Evolutionary conservation across 23 red algal species (phyloP), one percentile per base, ranked within the genome.

Genomic region (Gracilaria gracilis): DNA sequence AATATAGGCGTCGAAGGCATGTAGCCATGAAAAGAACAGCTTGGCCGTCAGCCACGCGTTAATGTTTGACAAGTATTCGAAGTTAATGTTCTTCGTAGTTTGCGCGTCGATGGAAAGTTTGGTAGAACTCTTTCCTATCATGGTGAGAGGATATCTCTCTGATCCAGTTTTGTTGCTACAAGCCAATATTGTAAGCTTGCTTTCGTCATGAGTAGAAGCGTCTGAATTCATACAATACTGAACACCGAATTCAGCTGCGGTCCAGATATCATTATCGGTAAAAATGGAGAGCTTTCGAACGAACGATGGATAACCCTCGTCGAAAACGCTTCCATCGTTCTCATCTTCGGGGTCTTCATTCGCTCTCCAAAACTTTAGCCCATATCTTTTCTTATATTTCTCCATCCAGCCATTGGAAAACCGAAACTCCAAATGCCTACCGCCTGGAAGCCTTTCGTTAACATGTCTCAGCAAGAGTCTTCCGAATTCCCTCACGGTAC

Each of bases 11-110:
- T 79, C 31, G 64, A 90, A 81, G 39, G 54, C 34, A 31, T 65
- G 87, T 8, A 80, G 87, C 87, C 87, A 90, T 14, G 16, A 21
- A 72, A 80, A 79, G 64, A 90, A 90, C 14, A 90, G 20, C 40
- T 80, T 58, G 31, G 87, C 46, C 1, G 71, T 90, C 87, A 90
- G 51, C 84, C 87, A 90, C 19, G 87, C 87, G 9, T 42, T 90
- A 13, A 61, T 34, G 76, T 90, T 90, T 0, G 73, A 40, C 0
- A 61, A 5, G 49, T 90, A 90, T 57, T 90, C 74, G 32, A 90
- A 90, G 23, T 59, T 44, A 4, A 81, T 23, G 20, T 90, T 31
- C 36, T 47, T 66, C 16, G 32, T 74, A 9, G 87, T 81, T 65
- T 81, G 57, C 31, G 81, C 74, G 24, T 90, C 48, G 5, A 70